Conservation (phyloP, 495 filamentous ascomycete genomes). For the Aspergillus indologenus region DNA sequence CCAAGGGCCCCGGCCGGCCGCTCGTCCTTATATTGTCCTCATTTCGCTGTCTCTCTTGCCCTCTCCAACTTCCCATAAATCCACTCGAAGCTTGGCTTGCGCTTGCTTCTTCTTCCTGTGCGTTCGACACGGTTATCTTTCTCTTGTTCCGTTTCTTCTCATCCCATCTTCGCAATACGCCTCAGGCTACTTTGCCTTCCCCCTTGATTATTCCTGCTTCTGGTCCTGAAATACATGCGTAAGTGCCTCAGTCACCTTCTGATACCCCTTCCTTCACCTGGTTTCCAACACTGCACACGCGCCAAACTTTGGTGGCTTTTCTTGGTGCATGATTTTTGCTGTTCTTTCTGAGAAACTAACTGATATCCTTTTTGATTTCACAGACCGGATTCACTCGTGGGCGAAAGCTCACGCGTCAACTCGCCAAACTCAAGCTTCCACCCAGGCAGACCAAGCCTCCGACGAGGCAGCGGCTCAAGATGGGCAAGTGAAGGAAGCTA, state of each 20-base stretch:
- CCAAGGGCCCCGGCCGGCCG: neutral
- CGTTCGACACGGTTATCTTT: slow-evolving; percentile 3
- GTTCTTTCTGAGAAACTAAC: slow-evolving; percentile 8
- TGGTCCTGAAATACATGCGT: slow-evolving; percentile 45
- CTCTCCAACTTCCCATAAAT: neutral
- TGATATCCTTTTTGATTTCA: slow-evolving; percentile 9
- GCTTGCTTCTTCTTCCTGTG: slow-evolving; percentile 14
- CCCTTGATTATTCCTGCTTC: slow-evolving; percentile 9
- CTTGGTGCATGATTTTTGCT: neutral
- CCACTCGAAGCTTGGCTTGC: slow-evolving; percentile 13
- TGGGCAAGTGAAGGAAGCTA: slow-evolving; percentile 37
- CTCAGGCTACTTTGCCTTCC: slow-evolving; percentile 4
- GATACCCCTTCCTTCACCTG: neutral
- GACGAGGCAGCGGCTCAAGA: slow-evolving; percentile 21
- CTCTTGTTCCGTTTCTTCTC: neutral
- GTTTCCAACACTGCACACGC: neutral
- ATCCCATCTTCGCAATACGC: neutral
- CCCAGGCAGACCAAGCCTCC: slow-evolving; percentile 10
- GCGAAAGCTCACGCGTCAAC: slow-evolving; percentile 49
- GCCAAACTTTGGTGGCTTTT: neutral
- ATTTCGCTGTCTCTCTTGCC: neutral
- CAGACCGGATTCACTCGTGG: slow-evolving; percentile 48
- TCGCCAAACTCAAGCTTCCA: slow-evolving; percentile 14
- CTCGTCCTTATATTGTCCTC: slow-evolving; percentile 3
- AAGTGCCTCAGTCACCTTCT: slow-evolving; percentile 19